A percentile compares a stretch with the other conserved stretches of the same genome.
Evolutionary conservation across 164 flowering plant genomes (phyloP).

Genomic region (Aristolochia californica): DNA sequence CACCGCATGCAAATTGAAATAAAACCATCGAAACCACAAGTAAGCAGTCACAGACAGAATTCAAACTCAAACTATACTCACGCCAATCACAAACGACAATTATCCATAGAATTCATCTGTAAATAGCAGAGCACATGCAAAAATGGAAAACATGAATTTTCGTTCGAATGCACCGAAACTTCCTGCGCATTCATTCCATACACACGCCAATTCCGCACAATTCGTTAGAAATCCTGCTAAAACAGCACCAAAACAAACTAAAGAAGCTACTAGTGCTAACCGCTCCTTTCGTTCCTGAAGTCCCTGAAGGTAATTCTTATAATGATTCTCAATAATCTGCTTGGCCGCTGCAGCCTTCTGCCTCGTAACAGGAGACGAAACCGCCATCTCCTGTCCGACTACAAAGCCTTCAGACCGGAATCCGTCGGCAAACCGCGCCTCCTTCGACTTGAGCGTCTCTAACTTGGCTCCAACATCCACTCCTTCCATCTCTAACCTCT

Average conservation of each 20-base stretch:
- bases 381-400: conserved; percentile 38
- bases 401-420: conserved; percentile 2
- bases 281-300: conserved; percentile 82
- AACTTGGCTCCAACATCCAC: conserved; percentile 36
- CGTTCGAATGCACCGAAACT: too few relatives aligned
- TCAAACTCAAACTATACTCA: too few relatives aligned
- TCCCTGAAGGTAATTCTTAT: conserved; percentile 70
- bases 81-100: too few relatives aligned
- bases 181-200: too few relatives aligned
- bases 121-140: too few relatives aligned
- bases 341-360: conserved; percentile 94
- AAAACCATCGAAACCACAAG: too few relatives aligned
- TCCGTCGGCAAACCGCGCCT: conserved; percentile 5
- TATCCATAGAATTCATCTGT: too few relatives aligned
- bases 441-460: conserved; percentile 13
- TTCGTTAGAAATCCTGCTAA: not conserved
- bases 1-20: too few relatives aligned
- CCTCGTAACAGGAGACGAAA: conserved; percentile 75
- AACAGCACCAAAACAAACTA: not conserved
- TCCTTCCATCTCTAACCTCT: conserved; percentile 44
- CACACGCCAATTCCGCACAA: too few relatives aligned
- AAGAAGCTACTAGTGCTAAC: conserved; percentile 16
- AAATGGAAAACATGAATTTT: too few relatives aligned
- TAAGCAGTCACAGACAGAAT: too few relatives aligned
- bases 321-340: conserved; percentile 87